phyloP scores from a whole-genome alignment of 345 rosid genomes.

The Murraya koenigii region DNA sequence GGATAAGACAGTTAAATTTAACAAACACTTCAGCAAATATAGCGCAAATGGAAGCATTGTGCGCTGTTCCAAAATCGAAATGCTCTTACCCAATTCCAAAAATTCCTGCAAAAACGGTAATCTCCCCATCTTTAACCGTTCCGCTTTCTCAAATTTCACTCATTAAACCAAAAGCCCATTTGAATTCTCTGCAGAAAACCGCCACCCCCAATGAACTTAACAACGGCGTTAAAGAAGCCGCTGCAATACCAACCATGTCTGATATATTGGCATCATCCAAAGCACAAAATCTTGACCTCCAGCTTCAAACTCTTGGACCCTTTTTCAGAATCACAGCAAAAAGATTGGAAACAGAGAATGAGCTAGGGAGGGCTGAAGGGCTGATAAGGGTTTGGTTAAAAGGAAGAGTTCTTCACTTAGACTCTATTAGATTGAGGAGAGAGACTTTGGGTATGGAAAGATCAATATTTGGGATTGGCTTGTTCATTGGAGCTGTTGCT shows the following conservation, averaged over 20 bases:
- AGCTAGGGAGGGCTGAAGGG: constrained; percentile 80
- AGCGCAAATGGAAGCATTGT: neutral
- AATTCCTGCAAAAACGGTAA: neutral
- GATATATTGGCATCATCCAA: constrained; percentile 66
- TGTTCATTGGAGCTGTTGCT: constrained; percentile 91
- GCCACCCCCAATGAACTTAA: neutral
- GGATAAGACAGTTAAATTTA: neutral
- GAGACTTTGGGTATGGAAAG: constrained; percentile 75
- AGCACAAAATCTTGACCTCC: constrained; percentile 70
- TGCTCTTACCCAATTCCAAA: neutral
- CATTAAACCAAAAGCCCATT: constrained; percentile 10
- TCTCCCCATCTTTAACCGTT: neutral
- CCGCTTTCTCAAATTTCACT: constrained; percentile 1
- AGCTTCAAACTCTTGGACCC: constrained; percentile 71
- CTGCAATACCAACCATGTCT: constrained; percentile 58
- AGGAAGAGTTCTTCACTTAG: constrained; percentile 81
- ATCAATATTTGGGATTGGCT: constrained; percentile 82
- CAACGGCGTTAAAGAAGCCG: constrained; percentile 3
- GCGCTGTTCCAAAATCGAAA: neutral
- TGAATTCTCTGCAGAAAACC: constrained; percentile 7
- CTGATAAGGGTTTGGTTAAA: constrained; percentile 68
- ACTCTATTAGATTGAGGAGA: constrained; percentile 62
- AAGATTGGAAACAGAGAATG: constrained; percentile 46
- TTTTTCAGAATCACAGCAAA: constrained; percentile 77
- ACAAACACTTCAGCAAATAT: neutral